Evolutionary conservation across 495 filamentous ascomycete species (phyloP).

Genomic region (Xylaria cubensis): DNA sequence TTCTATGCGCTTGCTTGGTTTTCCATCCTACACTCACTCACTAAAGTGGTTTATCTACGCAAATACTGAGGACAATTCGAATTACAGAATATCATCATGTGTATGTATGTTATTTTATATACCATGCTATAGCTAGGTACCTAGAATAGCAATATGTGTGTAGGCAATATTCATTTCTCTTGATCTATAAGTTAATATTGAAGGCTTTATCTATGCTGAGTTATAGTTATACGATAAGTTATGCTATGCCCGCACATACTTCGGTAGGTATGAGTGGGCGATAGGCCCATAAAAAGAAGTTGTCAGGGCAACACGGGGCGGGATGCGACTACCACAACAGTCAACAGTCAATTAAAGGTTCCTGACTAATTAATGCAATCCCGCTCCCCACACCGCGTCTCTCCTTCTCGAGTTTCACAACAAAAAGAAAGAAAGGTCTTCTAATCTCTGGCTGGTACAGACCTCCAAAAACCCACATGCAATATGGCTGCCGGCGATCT

Average conservation of each 20-base stretch:
- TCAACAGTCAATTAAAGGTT: constrained; percentile 38
- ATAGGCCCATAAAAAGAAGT: constrained; percentile 29
- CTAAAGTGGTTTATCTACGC: neutral
- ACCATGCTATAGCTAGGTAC: neutral
- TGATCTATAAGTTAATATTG: neutral
- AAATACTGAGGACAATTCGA: neutral
- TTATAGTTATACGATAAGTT: too few species aligned
- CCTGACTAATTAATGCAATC: constrained; percentile 22
- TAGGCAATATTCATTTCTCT: neutral
- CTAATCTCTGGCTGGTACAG: constrained; percentile 23
- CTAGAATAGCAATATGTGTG: neutral
- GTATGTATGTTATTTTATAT: neutral
- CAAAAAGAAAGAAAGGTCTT: constrained; percentile 20
- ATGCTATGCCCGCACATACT: too few species aligned
- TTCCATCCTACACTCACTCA: neutral
- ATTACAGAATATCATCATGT: neutral
- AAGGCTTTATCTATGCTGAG: neutral
- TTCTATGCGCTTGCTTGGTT: neutral
- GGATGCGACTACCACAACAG: constrained; percentile 35
- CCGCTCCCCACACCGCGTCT: constrained; percentile 24
- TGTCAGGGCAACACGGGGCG: constrained; percentile 34
- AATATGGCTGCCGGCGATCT: constrained; percentile 58
- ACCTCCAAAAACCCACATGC: constrained; percentile 25
- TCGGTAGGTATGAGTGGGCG: too few species aligned
- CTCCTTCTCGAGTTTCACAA: constrained; percentile 11